Base-by-base conservation (phyloP, 306 rosid species). In the Prunus davidiana region DNA sequence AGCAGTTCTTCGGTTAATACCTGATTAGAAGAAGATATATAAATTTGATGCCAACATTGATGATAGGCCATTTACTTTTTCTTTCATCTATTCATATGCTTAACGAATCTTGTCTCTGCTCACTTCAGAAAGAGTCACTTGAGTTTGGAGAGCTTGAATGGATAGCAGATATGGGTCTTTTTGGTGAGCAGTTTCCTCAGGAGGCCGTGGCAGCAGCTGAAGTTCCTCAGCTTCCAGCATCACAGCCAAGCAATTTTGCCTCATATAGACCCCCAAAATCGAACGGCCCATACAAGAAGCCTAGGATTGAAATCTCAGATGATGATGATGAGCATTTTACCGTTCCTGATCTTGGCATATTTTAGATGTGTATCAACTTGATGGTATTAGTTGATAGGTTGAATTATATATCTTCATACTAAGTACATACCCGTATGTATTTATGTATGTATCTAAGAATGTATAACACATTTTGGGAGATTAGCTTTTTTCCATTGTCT, bases 121-220 rank as follows among this genome's bases (percentile, higher is more conserved):
- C 11, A 47, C 50, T 41, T 80, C 91, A 92, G 96, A 95, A 92
- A 78, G 96, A 87, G 78, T 47, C 90, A 5, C 81, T 89, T 22
- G 99, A 89, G 73, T 91, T 92, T 45, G 98, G 97, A 80, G 99
- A 92, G 76, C 88, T 95, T 12, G 98, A 92, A 27, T 95, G 99
- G 99, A 82, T 95, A 61, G 76, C 91, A 60, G 98, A 95, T 8
- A 76, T 84, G 60, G 88, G 98, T 27, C 79, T 95, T 38, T 87
- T 95, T 3, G 81, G 91, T 3, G 99, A 92, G 58, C 96, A 88
- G 52, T 78, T 90, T 71, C 79, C 91, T 75, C 84, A 79, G 19
- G 93, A 89, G 73, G 79, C 91, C 43, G 71, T 90, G 76, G 95
- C 97, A 8, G 91, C 96, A 1, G 98, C 98, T 6, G 98, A 95